phyloP scores from a whole-genome alignment of 2,329 filamentous ascomycete genomes.

The Colletotrichum sp. region DNA sequence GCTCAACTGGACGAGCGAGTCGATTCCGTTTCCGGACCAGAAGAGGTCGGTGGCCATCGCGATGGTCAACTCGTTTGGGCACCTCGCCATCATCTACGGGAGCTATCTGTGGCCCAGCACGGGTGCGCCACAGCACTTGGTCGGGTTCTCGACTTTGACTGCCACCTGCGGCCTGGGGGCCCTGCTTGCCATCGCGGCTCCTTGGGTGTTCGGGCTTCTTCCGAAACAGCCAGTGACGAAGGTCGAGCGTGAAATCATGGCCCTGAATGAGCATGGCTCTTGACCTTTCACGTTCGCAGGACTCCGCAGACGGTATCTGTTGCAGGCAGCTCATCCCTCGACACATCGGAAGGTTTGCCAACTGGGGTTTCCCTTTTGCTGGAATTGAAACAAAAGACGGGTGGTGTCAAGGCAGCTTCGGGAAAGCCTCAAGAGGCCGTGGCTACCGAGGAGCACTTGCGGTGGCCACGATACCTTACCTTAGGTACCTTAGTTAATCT shows the following conservation, averaged over 20 bases:
- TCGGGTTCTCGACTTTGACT: not conserved
- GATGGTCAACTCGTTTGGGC: conserved; percentile 21
- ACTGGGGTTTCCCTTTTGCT: not conserved
- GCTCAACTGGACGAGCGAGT: conserved; percentile 18
- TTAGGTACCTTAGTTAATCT: not conserved
- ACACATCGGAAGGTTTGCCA: not conserved
- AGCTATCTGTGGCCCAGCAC: conserved; percentile 22
- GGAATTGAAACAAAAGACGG: not conserved
- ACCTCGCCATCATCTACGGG: conserved; percentile 20
- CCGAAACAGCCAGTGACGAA: not conserved
- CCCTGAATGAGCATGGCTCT: not conserved
- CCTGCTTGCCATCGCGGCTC: not conserved
- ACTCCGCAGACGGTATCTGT: not conserved
- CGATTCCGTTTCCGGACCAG: conserved; percentile 13
- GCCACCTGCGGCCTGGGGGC: not conserved
- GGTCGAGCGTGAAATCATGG: not conserved
- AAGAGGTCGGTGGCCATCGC: conserved; percentile 23
- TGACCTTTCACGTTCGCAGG: not conserved
- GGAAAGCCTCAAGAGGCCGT: not conserved
- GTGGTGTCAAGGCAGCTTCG: not conserved
- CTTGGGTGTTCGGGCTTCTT: not conserved
- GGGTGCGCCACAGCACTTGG: conserved; percentile 7
- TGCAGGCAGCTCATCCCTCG: too few species aligned
- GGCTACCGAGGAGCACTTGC: not conserved
- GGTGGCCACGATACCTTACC: not conserved